Conservation (phyloP, 805 yeast genomes). For the Lachancea kluyveri region DNA sequence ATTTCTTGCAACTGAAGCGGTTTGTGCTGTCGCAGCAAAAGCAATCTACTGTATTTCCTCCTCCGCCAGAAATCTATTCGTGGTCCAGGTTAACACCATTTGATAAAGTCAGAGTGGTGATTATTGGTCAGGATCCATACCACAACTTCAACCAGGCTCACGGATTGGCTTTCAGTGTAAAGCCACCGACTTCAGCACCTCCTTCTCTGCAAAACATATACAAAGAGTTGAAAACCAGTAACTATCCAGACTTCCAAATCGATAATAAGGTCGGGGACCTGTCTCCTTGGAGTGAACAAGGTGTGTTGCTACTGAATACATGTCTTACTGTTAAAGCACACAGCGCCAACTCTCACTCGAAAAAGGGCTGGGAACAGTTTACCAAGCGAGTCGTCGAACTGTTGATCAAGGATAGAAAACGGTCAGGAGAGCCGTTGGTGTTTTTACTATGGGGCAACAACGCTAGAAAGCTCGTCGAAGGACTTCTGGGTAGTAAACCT, state of each 20-base stretch:
- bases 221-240: constrained; percentile 61
- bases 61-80: constrained; percentile 68
- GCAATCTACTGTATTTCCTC: constrained; percentile 65
- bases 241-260: constrained; percentile 62
- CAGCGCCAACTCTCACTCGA: constrained; percentile 86
- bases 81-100: constrained; percentile 89
- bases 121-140: constrained; percentile 95
- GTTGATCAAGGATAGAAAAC: constrained; percentile 44
- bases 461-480: constrained; percentile 55
- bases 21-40: constrained; percentile 48
- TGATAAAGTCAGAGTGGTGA: constrained; percentile 62
- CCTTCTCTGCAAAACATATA: constrained; percentile 84
- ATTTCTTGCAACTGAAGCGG: constrained; percentile 65
- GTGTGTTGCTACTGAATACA: constrained; percentile 83
- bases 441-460: constrained; percentile 81
- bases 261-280: constrained; percentile 51
- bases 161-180: constrained; percentile 90
- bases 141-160: constrained; percentile 93
- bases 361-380: constrained; percentile 87
- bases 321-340: constrained; percentile 90
- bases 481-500: constrained; percentile 25
- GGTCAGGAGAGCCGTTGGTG: constrained; percentile 48
- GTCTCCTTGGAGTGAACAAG: constrained; percentile 79
- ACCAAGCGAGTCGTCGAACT: constrained; percentile 63
- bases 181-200: constrained; percentile 79